Conservation (phyloP, 169 alveolate species). For the Blepharisma undulans region DNA sequence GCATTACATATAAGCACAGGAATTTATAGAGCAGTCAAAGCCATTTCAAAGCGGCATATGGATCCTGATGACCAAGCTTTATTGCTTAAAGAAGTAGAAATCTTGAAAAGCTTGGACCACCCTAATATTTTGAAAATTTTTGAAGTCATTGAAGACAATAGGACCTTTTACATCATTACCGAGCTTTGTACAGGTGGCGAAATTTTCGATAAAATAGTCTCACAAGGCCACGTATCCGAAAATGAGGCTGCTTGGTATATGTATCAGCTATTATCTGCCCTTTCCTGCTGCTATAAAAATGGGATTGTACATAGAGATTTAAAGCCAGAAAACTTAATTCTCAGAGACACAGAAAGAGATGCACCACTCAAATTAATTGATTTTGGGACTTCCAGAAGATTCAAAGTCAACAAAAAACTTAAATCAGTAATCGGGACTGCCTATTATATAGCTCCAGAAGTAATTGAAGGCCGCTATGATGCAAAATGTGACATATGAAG, state of each 20-base stretch:
- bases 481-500: constrained; percentile 84
- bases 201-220: constrained; percentile 82
- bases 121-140: constrained; percentile 79
- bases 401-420: constrained; percentile 68
- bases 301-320: constrained; percentile 86
- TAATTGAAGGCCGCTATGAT: constrained; percentile 77
- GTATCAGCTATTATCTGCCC: constrained; percentile 82
- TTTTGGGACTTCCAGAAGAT: constrained; percentile 81
- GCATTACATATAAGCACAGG: constrained; percentile 76
- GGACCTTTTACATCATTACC: constrained; percentile 66
- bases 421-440: constrained; percentile 87
- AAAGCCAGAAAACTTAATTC: constrained; percentile 86
- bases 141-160: constrained; percentile 77
- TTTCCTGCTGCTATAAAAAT: constrained; percentile 77
- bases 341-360: constrained; percentile 68
- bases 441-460: constrained; percentile 88
- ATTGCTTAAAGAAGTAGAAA: constrained; percentile 67
- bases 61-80: constrained; percentile 63
- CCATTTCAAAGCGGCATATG: constrained; percentile 63
- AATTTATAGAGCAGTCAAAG: constrained; percentile 76
- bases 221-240: constrained; percentile 79
- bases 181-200: constrained; percentile 86
- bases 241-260: constrained; percentile 83
- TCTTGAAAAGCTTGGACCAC: constrained; percentile 71
- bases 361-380: constrained; percentile 82